Evolutionary conservation across 2,329 filamentous ascomycete genomes (phyloP), one percentile per base, ranked within the genome.

Genomic region (Hyphodiscus sp.): DNA sequence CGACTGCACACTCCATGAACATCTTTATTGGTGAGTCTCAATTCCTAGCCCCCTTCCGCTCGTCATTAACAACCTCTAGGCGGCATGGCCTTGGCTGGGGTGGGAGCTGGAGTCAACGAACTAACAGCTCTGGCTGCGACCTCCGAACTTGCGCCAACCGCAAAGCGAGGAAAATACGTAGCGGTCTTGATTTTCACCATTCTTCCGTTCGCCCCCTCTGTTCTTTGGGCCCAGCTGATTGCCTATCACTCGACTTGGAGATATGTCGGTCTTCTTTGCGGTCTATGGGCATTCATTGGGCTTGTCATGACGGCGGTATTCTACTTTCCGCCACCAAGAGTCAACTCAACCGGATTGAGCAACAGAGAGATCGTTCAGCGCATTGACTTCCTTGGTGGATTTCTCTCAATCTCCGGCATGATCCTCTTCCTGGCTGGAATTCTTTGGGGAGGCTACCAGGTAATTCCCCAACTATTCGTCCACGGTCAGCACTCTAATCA

Each of bases 61-160:
- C 16, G 16, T 38, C 8, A 20, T 47, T 59, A n/a, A 56, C n/a
- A 41, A 1, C 26, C 29, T 13, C 2, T 13, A 80, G 77, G 66
- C 47, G 72, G 73, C 16, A 75, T 75, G 72, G 65, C 66, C 1
- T 74, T 87, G 58, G 76, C 83, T 10, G 85, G 85, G 1, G 71
- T 81, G 6, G 85, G 84, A 38, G 83, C 83, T 10, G 85, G 85
- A 16, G 76, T 87, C 56, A 83, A 83, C 60, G 84, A 87, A 66
- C 71, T 88, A 30, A 87, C 82, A 4, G 83, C 85, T 4, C 71
- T 89, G 10, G 83, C 85, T 29, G 85, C 78, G 30, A 85, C 83
- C 1, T 81, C 82, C 1, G 85, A 89, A 65, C 74, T 88, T 56
- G 85, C 82, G 0, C 85, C 85, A 1, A 80, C 80, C 18, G 73